A percentile compares a stretch with the other conserved stretches of the same genome.
phyloP scores from a whole-genome alignment of 768 basidiomycete species.

The Mycena sanguinolenta region DNA sequence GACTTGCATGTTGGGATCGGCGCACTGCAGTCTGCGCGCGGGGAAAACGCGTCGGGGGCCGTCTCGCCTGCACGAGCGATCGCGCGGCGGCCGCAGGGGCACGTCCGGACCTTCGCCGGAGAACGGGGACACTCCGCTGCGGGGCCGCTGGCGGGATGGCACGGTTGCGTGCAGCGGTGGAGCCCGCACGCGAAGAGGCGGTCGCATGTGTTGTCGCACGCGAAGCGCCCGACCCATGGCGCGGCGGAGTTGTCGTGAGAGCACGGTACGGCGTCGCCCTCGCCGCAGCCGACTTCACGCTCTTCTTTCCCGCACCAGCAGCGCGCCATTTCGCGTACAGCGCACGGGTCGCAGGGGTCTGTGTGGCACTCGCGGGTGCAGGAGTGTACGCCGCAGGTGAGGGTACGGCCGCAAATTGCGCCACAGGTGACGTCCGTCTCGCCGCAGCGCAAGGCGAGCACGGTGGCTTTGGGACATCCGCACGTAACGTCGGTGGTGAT shows the following conservation, averaged over 20 bases:
- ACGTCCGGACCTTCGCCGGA: constrained; percentile 74
- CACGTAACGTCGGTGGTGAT: constrained; percentile 84
- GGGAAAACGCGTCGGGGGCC: constrained; percentile 51
- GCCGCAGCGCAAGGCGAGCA: constrained; percentile 72
- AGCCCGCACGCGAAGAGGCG: constrained; percentile 64
- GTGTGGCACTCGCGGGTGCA: constrained; percentile 83
- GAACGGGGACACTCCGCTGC: constrained; percentile 80
- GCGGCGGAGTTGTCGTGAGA: constrained; percentile 53
- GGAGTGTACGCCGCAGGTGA: constrained; percentile 80
- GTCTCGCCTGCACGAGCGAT: constrained; percentile 53
- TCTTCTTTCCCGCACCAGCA: constrained; percentile 89
- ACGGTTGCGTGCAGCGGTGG: constrained; percentile 80
- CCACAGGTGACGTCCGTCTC: constrained; percentile 59
- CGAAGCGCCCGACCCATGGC: constrained; percentile 73
- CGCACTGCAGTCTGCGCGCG: constrained; percentile 71
- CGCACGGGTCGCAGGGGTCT: constrained; percentile 80
- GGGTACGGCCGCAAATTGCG: constrained; percentile 55
- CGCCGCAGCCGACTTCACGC: constrained; percentile 75
- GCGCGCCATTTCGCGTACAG: constrained; percentile 59
- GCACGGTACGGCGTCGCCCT: constrained; percentile 60
- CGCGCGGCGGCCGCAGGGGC: constrained; percentile 84
- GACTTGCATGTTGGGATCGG: constrained; percentile 86
- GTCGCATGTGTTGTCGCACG: constrained; percentile 27
- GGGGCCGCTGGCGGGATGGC: constrained; percentile 78
- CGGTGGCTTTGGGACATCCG: constrained; percentile 77